Evolutionary conservation across 352 stramenopile genomes (phyloP).

Genomic region (Elongisporangium anandrum): DNA sequence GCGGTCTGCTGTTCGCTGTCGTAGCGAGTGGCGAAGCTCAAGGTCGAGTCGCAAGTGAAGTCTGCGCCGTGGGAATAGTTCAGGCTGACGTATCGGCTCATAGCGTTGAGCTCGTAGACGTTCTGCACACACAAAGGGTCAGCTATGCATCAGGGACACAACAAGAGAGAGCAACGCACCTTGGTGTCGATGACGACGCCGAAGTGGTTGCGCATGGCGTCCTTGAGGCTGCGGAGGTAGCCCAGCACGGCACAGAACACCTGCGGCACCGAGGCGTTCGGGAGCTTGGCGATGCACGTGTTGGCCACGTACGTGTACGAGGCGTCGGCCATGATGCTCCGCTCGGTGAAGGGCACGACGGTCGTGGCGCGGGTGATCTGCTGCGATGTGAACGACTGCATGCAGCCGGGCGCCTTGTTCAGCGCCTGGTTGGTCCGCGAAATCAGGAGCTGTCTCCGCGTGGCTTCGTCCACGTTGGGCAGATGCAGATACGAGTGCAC

Average conservation of each 20-base stretch:
- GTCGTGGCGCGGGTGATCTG: too few relatives aligned
- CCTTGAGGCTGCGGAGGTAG: slow-evolving; percentile 20
- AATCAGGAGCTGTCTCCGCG: slow-evolving; percentile 16
- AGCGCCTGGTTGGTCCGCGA: too few relatives aligned
- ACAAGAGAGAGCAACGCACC: not conserved
- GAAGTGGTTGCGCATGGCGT: slow-evolving; percentile 29
- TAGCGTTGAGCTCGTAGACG: not conserved
- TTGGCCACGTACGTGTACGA: slow-evolving; percentile 30
- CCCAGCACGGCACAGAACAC: slow-evolving; percentile 23
- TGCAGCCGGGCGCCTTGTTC: too few relatives aligned
- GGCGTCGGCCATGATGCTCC: slow-evolving; percentile 20
- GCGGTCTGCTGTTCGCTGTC: too few relatives aligned
- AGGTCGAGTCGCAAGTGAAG: too few relatives aligned
- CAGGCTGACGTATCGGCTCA: not conserved
- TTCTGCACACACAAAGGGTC: too few relatives aligned
- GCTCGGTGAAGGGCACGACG: not conserved
- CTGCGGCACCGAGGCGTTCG: slow-evolving; percentile 25
- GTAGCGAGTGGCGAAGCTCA: too few relatives aligned
- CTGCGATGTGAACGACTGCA: too few relatives aligned
- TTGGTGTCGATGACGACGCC: slow-evolving; percentile 12
- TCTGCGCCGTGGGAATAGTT: too few relatives aligned
- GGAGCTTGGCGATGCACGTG: slow-evolving; percentile 31
- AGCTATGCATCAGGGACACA: too few relatives aligned
- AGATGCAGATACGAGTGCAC: slow-evolving; percentile 30
- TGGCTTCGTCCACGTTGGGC: slow-evolving; percentile 4